Percentiles rank a stretch among this genome's conserved stretches.
Evolutionary conservation across 139 green algal genomes (phyloP).

Genomic region (Chlamydomonas sphaeroides): DNA sequence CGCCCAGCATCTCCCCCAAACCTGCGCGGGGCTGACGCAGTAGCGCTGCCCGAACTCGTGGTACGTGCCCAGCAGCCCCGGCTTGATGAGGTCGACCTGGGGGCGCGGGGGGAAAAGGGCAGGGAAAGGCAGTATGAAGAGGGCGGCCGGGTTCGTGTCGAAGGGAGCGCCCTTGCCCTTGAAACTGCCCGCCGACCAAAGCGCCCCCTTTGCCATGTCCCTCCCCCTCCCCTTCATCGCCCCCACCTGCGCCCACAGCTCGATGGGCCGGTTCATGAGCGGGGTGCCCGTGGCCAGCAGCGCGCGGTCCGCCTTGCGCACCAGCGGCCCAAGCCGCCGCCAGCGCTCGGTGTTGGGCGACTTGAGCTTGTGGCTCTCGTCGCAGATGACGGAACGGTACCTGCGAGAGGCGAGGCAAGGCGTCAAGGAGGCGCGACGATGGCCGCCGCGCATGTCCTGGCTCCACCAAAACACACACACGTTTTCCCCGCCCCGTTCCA

Average conservation of each 20-base stretch:
- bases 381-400: constrained; percentile 59
- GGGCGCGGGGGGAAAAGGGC: no score
- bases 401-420: not conserved
- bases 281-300: constrained; percentile 64
- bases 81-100: constrained; percentile 63
- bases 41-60: constrained; percentile 55
- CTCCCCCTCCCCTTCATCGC: no score
- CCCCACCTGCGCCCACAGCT: constrained; percentile 59
- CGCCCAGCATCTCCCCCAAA: not conserved
- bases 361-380: constrained; percentile 73
- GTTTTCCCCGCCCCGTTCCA: no score
- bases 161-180: no score
- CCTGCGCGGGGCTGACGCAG: constrained; percentile 23
- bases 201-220: no score
- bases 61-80: constrained; percentile 49
- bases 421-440: no score
- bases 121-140: no score
- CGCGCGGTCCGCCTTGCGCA: constrained; percentile 38
- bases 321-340: constrained; percentile 22
- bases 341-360: constrained; percentile 35
- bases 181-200: no score
- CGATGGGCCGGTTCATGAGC: constrained; percentile 59
- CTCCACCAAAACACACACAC: not conserved
- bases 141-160: no score
- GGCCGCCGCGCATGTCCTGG: no score